phyloP scores from a whole-genome alignment of 139 green algal genomes.

The Chlorella sp. region DNA sequence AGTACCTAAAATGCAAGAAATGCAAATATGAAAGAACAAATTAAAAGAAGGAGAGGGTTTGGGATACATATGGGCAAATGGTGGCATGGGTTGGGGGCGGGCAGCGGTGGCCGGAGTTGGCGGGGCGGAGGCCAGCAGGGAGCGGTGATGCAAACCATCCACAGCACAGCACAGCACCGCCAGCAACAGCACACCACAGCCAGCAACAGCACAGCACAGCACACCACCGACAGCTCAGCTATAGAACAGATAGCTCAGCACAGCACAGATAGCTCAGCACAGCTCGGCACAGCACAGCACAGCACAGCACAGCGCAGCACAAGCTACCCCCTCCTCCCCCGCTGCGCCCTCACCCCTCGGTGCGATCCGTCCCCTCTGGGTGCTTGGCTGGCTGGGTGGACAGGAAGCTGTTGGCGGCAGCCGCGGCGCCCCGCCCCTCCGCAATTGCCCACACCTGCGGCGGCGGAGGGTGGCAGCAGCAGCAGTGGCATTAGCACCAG shows the following conservation, averaged over 20 bases:
- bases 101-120: neutral
- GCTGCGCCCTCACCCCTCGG: constrained; percentile 20
- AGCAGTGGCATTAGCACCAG: neutral
- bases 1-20: neutral
- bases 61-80: neutral
- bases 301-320: constrained; percentile 13
- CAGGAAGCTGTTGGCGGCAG: constrained; percentile 76
- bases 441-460: constrained; percentile 93
- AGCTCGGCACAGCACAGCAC: neutral
- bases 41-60: neutral
- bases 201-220: too few species aligned
- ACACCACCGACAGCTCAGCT: too few species aligned
- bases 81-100: too few species aligned
- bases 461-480: constrained; percentile 70
- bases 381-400: constrained; percentile 30
- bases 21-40: neutral
- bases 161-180: too few species aligned
- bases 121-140: too few species aligned
- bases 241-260: too few species aligned
- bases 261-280: neutral
- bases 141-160: too few species aligned
- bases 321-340: neutral
- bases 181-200: too few species aligned
- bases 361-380: constrained; percentile 18
- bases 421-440: constrained; percentile 88